Evolutionary conservation across 495 filamentous ascomycete genomes (phyloP).

Genomic region (Podospora sp.): DNA sequence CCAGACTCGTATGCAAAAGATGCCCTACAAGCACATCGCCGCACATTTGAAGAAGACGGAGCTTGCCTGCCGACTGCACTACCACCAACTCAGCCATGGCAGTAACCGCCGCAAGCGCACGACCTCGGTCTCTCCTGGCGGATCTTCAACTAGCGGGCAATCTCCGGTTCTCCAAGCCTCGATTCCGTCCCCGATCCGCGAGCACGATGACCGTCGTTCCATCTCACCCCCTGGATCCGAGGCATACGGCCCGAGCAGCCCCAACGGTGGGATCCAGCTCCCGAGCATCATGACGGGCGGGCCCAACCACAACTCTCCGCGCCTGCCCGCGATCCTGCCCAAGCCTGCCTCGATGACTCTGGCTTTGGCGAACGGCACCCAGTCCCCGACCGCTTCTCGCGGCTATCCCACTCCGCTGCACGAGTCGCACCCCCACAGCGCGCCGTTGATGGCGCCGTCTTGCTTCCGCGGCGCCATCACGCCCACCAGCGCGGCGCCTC

Average conservation of each 20-base stretch:
- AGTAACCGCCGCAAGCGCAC: slow-evolving; percentile 73
- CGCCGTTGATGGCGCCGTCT: slow-evolving; percentile 31
- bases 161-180: slow-evolving; percentile 50
- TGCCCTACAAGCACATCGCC: slow-evolving; percentile 89
- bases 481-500: slow-evolving; percentile 32
- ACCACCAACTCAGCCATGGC: slow-evolving; percentile 80
- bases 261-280: slow-evolving; percentile 43
- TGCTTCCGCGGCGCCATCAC: slow-evolving; percentile 32
- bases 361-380: slow-evolving; percentile 33
- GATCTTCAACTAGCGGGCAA: slow-evolving; percentile 49
- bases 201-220: slow-evolving; percentile 42
- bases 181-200: slow-evolving; percentile 52
- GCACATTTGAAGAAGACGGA: slow-evolving; percentile 83
- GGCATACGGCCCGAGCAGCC: slow-evolving; percentile 42
- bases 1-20: slow-evolving; percentile 79
- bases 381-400: slow-evolving; percentile 39
- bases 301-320: slow-evolving; percentile 43
- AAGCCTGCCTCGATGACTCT: slow-evolving; percentile 58
- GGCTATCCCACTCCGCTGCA: slow-evolving; percentile 40
- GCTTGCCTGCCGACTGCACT: slow-evolving; percentile 81
- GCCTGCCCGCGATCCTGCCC: slow-evolving; percentile 60
- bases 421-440: slow-evolving; percentile 39
- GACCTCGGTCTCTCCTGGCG: slow-evolving; percentile 60
- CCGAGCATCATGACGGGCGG: slow-evolving; percentile 46
- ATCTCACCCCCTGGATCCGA: slow-evolving; percentile 42